Conservation (phyloP, 2,329 filamentous ascomycete species). For the Ceratocystiopsis minuta region DNA sequence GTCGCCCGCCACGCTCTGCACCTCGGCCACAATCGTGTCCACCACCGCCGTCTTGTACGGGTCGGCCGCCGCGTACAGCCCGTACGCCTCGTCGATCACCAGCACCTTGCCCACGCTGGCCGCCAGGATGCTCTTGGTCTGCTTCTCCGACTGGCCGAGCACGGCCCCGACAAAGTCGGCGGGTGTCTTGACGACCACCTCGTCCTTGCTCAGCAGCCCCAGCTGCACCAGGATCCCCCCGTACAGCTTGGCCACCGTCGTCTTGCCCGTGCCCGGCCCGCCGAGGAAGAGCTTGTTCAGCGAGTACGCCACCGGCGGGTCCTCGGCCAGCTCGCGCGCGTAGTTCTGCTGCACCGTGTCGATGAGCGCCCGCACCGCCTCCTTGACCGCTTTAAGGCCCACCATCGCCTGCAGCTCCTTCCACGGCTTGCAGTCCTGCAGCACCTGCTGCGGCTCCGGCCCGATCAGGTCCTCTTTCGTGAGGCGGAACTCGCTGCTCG, state of each 20-base stretch:
- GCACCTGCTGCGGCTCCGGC: conserved; percentile 38
- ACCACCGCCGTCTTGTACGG: conserved; percentile 46
- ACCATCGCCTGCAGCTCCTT: conserved; percentile 35
- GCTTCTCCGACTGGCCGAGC: conserved; percentile 49
- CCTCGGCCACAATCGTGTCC: conserved; percentile 56
- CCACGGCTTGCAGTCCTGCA: conserved; percentile 38
- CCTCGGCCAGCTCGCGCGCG: conserved; percentile 42
- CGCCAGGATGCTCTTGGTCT: conserved; percentile 54
- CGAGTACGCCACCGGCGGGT: conserved; percentile 37
- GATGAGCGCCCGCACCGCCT: conserved; percentile 38
- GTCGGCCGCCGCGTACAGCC: conserved; percentile 30
- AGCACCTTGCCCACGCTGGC: conserved; percentile 54
- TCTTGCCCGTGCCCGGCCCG: conserved; percentile 59
- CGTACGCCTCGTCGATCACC: conserved; percentile 67
- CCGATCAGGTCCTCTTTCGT: conserved; percentile 55
- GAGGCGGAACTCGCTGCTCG: conserved; percentile 43
- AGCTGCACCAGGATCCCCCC: conserved; percentile 49
- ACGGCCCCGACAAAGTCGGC: conserved; percentile 50
- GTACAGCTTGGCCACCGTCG: conserved; percentile 56
- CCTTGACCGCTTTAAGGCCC: conserved; percentile 44
- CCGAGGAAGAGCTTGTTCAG: conserved; percentile 56
- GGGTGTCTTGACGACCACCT: conserved; percentile 55
- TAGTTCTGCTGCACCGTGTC: conserved; percentile 48
- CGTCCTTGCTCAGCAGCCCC: conserved; percentile 47
- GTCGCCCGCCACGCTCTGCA: conserved; percentile 51